phyloP scores from a whole-genome alignment of 2,329 filamentous ascomycete genomes.

The Pseudopithomyces chartarum region DNA sequence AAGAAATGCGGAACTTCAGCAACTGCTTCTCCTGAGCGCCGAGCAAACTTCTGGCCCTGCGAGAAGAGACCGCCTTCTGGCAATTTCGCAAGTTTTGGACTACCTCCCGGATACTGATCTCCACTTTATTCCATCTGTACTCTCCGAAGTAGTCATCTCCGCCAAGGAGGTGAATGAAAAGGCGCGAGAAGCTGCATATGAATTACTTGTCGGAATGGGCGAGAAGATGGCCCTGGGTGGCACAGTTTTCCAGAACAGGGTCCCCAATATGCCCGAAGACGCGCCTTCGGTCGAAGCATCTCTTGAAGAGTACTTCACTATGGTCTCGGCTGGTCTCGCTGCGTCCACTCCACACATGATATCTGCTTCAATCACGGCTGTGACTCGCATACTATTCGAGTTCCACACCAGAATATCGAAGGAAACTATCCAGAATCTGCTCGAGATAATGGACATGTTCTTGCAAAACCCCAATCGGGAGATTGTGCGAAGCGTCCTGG shows the following conservation, averaged over 20 bases:
- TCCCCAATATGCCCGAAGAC: slow-evolving; percentile 83
- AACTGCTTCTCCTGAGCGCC: slow-evolving; percentile 76
- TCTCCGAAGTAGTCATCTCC: slow-evolving; percentile 93
- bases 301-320: slow-evolving; percentile 95
- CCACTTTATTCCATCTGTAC: slow-evolving; percentile 88
- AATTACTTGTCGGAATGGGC: slow-evolving; percentile 86
- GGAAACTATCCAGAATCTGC: slow-evolving; percentile 77
- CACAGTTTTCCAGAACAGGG: slow-evolving; percentile 81
- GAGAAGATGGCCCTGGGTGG: slow-evolving; percentile 77
- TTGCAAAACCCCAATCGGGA: slow-evolving; percentile 95
- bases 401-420: slow-evolving; percentile 74
- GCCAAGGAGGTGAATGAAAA: slow-evolving; percentile 98
- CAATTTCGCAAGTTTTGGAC: slow-evolving; percentile 79
- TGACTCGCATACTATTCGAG: slow-evolving; percentile 91
- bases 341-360: slow-evolving; percentile 96
- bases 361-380: slow-evolving; percentile 91
- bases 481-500: slow-evolving; percentile 91
- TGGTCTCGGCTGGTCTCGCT: slow-evolving; percentile 94
- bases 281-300: slow-evolving; percentile 77
- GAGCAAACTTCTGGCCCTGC: slow-evolving; percentile 88
- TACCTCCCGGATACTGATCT: slow-evolving; percentile 78
- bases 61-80: slow-evolving; percentile 81
- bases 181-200: slow-evolving; percentile 86
- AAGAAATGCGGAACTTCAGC: slow-evolving; percentile 77
- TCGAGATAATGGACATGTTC: slow-evolving; percentile 95